Evolutionary conservation across 352 stramenopile species (phyloP).

Genomic region (Phytophthora boehmeriae): DNA sequence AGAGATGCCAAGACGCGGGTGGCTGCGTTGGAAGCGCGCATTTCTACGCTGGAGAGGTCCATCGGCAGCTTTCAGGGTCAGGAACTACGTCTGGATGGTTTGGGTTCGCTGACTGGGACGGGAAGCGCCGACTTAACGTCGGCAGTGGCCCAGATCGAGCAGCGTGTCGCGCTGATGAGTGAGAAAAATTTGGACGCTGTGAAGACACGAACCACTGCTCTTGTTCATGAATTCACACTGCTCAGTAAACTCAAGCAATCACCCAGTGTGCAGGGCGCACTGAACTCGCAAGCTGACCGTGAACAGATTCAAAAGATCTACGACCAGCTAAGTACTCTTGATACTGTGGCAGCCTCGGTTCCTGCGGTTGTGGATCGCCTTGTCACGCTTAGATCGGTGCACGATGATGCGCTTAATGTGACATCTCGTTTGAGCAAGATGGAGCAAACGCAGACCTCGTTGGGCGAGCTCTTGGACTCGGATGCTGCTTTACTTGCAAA

Average conservation of each 20-base stretch:
- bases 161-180: slow-evolving; percentile 68
- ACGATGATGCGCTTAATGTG: slow-evolving; percentile 65
- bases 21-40: slow-evolving; percentile 58
- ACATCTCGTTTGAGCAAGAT: slow-evolving; percentile 61
- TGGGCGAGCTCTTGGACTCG: slow-evolving; percentile 65
- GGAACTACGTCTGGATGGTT: slow-evolving; percentile 51
- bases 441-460: slow-evolving; percentile 59
- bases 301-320: slow-evolving; percentile 78
- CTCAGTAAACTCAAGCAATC: slow-evolving; percentile 84
- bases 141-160: slow-evolving; percentile 63
- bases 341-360: slow-evolving; percentile 63
- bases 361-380: slow-evolving; percentile 76
- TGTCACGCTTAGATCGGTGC: slow-evolving; percentile 69
- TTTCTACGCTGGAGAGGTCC: slow-evolving; percentile 64
- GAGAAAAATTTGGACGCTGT: slow-evolving; percentile 83
- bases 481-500: slow-evolving; percentile 70
- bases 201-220: slow-evolving; percentile 73
- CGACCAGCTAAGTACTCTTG: slow-evolving; percentile 64
- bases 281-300: slow-evolving; percentile 63
- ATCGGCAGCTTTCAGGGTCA: slow-evolving; percentile 62
- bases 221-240: slow-evolving; percentile 80
- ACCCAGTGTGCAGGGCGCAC: slow-evolving; percentile 54
- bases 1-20: slow-evolving; percentile 68
- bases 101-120: slow-evolving; percentile 26
- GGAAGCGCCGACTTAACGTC: slow-evolving; percentile 46